Percentiles rank a stretch among this genome's conserved stretches.
Evolutionary conservation across 2,329 filamentous ascomycete genomes (phyloP).

Genomic region (Dothideomycetes sp.): DNA sequence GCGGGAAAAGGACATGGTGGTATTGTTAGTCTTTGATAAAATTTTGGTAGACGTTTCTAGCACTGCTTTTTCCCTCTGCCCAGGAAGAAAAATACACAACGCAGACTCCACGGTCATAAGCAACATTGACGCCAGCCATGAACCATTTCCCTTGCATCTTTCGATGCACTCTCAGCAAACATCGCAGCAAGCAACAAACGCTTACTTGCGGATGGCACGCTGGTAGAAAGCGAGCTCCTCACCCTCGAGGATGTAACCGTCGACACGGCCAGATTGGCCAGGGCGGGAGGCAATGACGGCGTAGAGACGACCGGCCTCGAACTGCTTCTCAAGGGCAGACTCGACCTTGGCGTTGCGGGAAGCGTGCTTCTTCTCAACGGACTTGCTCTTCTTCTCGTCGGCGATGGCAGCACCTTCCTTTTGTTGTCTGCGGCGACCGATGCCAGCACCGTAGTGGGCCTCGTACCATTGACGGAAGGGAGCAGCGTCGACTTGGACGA

Average conservation of each 20-base stretch:
- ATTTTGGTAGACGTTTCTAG: not conserved
- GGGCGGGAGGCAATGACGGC: slow-evolving; percentile 87
- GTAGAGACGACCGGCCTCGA: slow-evolving; percentile 96
- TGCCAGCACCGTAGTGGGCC: slow-evolving; percentile 88
- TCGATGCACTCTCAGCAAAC: not conserved
- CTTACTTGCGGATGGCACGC: slow-evolving; percentile 97
- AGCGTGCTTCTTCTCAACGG: slow-evolving; percentile 92
- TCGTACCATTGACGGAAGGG: slow-evolving; percentile 99
- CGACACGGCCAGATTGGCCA: slow-evolving; percentile 90
- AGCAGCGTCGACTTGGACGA: slow-evolving; percentile 96
- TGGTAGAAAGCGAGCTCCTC: slow-evolving; percentile 99
- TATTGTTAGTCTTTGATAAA: not conserved
- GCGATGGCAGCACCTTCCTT: slow-evolving; percentile 52
- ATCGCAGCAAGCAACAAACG: not conserved
- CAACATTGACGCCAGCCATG: slow-evolving; percentile 7
- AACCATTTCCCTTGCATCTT: slow-evolving; percentile 6
- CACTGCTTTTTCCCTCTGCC: slow-evolving; percentile 7
- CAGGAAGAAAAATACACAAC: not conserved
- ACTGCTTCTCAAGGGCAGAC: slow-evolving; percentile 86
- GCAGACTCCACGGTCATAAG: slow-evolving; percentile 7
- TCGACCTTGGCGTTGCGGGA: slow-evolving; percentile 94
- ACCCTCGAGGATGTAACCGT: slow-evolving; percentile 97
- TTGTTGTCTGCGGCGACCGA: slow-evolving; percentile 89
- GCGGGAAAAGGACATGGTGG: not conserved
- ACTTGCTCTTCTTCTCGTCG: slow-evolving; percentile 86